phyloP scores from a whole-genome alignment of 345 rosid species.

The Eutrema japonicum region DNA sequence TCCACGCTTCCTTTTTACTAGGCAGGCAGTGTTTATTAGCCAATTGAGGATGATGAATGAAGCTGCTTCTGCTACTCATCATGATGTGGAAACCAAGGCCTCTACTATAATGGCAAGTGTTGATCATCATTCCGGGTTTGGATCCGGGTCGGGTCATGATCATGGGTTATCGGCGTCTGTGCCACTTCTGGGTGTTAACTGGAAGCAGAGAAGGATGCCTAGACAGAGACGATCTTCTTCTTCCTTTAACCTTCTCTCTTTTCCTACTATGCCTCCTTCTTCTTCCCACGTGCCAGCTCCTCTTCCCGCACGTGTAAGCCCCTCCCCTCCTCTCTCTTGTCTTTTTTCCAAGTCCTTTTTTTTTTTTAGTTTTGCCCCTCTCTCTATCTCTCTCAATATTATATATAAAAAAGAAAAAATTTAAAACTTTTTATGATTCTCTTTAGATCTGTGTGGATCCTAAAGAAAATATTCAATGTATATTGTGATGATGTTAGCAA shows the following conservation, averaged over 20 bases:
- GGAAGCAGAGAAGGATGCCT: constrained; percentile 89
- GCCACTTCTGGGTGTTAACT: constrained; percentile 60
- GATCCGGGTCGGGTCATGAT: constrained; percentile 52
- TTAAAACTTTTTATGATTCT: neutral
- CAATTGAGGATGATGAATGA: constrained; percentile 50
- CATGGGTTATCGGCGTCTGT: constrained; percentile 50
- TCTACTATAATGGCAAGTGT: constrained; percentile 63
- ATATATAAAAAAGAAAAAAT: neutral
- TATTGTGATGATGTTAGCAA: constrained; percentile 7
- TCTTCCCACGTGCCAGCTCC: constrained; percentile 42
- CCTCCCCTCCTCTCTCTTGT: neutral
- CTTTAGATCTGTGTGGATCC: constrained; percentile 12
- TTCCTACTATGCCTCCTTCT: constrained; percentile 43
- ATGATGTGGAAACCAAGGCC: constrained; percentile 63
- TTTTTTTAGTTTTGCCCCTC: neutral
- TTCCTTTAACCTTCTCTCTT: constrained; percentile 55
- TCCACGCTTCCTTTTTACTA: constrained; percentile 33
- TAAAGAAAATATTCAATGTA: constrained; percentile 23
- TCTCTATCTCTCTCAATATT: neutral
- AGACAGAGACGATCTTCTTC: constrained; percentile 80
- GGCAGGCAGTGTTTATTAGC: constrained; percentile 39
- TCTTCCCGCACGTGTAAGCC: constrained; percentile 77
- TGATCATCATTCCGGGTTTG: constrained; percentile 36
- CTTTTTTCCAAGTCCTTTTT: neutral
- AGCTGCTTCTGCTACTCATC: constrained; percentile 25